Evolutionary conservation across 192 early-diverging fungal genomes (phyloP).

Genomic region (Pilobolus umbonatus): DNA sequence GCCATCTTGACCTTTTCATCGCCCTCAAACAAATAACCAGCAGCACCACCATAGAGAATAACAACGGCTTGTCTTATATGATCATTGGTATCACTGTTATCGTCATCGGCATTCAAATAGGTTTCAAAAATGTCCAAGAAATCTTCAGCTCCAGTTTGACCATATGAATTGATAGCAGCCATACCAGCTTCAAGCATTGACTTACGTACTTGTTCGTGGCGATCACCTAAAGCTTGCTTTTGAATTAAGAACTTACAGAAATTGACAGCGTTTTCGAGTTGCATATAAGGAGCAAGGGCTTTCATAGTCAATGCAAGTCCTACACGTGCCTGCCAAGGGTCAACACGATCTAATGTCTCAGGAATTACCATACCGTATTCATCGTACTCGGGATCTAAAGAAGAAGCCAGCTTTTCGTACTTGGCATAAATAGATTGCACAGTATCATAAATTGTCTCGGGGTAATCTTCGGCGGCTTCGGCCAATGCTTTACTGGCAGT

Average conservation of each 20-base stretch:
- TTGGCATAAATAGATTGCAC: slow-evolving; percentile 53
- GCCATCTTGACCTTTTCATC: slow-evolving; percentile 74
- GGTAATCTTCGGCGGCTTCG: slow-evolving; percentile 53
- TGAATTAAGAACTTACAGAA: slow-evolving; percentile 75
- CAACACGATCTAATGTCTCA: slow-evolving; percentile 73
- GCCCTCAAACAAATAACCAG: slow-evolving; percentile 74
- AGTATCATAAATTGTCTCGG: slow-evolving; percentile 45
- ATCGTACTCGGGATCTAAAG: slow-evolving; percentile 85
- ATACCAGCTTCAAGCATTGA: slow-evolving; percentile 86
- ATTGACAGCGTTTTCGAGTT: slow-evolving; percentile 42
- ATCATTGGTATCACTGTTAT: slow-evolving; percentile 73
- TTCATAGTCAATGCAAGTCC: slow-evolving; percentile 78
- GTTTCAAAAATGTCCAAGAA: slow-evolving; percentile 76
- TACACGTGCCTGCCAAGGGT: slow-evolving; percentile 75
- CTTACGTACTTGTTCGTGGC: slow-evolving; percentile 68
- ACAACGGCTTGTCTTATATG: slow-evolving; percentile 88
- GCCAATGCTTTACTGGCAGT: slow-evolving; percentile 62
- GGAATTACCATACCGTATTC: slow-evolving; percentile 86
- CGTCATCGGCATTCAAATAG: slow-evolving; percentile 65
- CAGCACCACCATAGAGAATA: slow-evolving; percentile 86
- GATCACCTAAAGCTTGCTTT: slow-evolving; percentile 83
- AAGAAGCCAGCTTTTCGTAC: slow-evolving; percentile 56
- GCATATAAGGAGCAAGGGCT: slow-evolving; percentile 59
- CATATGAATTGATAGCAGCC: slow-evolving; percentile 66
- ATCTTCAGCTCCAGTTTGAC: slow-evolving; percentile 55